These are phyloP conservation scores for Chloris gayana DNA, from an alignment of 176 grass and related monocot genomes.

Conservation along the genomic window DNA sequence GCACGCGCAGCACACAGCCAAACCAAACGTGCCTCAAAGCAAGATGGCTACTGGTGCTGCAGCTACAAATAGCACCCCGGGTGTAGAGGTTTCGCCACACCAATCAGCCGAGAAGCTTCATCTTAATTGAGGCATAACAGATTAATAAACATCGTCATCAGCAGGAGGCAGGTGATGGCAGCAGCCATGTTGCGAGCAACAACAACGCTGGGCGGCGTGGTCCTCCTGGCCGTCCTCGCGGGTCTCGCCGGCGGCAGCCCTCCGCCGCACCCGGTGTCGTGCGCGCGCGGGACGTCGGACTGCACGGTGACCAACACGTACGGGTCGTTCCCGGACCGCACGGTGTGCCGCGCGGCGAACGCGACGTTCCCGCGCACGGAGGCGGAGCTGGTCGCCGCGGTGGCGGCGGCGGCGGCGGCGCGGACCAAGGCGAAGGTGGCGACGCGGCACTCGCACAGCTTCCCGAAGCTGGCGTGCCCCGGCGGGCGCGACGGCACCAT, in stretches of 20 bases:
- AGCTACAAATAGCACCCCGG: too few species aligned
- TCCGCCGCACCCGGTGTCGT: constrained; percentile 4
- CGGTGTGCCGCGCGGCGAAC: constrained; percentile 21
- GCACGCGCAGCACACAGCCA: too few species aligned
- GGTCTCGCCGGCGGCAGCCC: constrained; percentile 2
- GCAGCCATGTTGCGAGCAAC: not conserved
- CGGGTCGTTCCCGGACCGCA: constrained; percentile 30
- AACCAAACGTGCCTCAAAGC: too few species aligned
- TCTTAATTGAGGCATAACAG: too few species aligned
- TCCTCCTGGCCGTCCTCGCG: not conserved
- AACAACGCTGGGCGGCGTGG: not conserved
- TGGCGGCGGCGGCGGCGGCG: not conserved
- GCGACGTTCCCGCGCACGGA: constrained; percentile 7
- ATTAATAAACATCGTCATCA: too few species aligned
- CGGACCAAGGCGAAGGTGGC: constrained; percentile 12
- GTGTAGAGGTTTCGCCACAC: too few species aligned
- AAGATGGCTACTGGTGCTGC: too few species aligned
- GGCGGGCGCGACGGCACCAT: constrained; percentile 30
- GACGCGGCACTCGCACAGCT: constrained; percentile 26
- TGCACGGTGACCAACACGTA: constrained; percentile 29
- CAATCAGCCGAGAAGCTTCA: too few species aligned
- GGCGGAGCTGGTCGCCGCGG: constrained; percentile 14
- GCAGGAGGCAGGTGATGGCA: not conserved
- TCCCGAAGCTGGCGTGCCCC: constrained; percentile 28
- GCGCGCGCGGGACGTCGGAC: constrained; percentile 12